Conservation (phyloP, 345 rosid genomes). For the Hypericum perforatum region DNA sequence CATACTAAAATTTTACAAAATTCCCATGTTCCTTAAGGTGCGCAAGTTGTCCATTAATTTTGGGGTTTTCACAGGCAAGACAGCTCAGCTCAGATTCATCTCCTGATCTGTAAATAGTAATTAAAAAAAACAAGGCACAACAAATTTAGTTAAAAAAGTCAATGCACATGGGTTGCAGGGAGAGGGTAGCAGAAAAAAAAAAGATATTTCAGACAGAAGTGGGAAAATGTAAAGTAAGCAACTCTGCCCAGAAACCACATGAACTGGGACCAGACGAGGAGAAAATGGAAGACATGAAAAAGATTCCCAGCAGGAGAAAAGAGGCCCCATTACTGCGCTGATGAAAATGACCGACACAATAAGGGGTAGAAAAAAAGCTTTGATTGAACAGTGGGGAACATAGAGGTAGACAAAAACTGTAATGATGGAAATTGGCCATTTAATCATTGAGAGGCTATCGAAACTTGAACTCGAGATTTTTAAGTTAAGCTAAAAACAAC, state of each 20-base stretch:
- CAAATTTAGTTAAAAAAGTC: constrained; percentile 17
- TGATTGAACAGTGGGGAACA: constrained; percentile 2
- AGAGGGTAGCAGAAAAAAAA: not conserved
- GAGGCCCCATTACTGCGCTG: constrained; percentile 7
- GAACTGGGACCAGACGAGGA: constrained; percentile 17
- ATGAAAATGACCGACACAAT: constrained; percentile 30
- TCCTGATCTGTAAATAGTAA: constrained; percentile 16
- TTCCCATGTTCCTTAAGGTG: not conserved
- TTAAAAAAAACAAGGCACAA: constrained; percentile 1
- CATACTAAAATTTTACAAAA: too few species aligned
- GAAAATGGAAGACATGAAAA: constrained; percentile 3
- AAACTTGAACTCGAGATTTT: not conserved
- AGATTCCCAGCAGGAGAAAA: constrained; percentile 27
- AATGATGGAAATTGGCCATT: constrained; percentile 17
- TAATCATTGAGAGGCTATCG: constrained; percentile 14
- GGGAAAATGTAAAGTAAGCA: constrained; percentile 10
- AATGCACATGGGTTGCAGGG: constrained; percentile 14
- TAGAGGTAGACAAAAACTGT: constrained; percentile 21
- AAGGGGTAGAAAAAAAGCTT: too few species aligned
- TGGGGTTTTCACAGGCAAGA: constrained; percentile 1
- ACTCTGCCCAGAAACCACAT: constrained; percentile 2
- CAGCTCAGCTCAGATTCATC: constrained; percentile 10
- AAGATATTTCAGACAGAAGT: constrained; percentile 2
- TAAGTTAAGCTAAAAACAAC: too few species aligned
- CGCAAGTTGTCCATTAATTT: not conserved